Conservation (phyloP, 139 green algal genomes). For the Pseudopediastrum boryanum region DNA sequence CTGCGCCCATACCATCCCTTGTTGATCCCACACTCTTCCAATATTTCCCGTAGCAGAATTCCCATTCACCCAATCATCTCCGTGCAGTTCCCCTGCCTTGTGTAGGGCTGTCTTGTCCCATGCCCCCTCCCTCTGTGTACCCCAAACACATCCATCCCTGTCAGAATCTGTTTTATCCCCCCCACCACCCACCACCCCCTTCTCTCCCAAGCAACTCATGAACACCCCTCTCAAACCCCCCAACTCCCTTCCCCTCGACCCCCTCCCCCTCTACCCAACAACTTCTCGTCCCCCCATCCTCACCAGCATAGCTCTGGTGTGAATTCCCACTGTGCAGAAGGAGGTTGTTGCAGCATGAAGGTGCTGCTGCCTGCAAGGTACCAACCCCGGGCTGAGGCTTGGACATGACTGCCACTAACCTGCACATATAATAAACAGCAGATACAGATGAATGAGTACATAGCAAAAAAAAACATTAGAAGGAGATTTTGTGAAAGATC, state of each 20-base stretch:
- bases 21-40: no score
- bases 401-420: slow-evolving; percentile 27
- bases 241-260: no score
- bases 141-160: not conserved
- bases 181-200: not conserved
- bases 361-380: not conserved
- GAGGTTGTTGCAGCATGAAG: slow-evolving; percentile 40
- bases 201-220: no score
- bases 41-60: no score
- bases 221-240: not conserved
- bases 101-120: no score
- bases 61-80: no score
- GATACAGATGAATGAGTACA: not conserved
- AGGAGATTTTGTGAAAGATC: not conserved
- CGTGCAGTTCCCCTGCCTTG: no score
- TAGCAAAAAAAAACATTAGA: not conserved
- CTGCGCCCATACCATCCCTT: no score
- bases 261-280: no score
- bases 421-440: not conserved
- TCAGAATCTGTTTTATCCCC: not conserved
- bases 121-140: not conserved
- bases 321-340: slow-evolving; percentile 27
- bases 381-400: slow-evolving; percentile 31
- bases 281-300: not conserved
- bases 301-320: slow-evolving; percentile 39